phyloP scores from a whole-genome alignment of 1,284 basidiomycete genomes.

The Ganoderma boninense region DNA sequence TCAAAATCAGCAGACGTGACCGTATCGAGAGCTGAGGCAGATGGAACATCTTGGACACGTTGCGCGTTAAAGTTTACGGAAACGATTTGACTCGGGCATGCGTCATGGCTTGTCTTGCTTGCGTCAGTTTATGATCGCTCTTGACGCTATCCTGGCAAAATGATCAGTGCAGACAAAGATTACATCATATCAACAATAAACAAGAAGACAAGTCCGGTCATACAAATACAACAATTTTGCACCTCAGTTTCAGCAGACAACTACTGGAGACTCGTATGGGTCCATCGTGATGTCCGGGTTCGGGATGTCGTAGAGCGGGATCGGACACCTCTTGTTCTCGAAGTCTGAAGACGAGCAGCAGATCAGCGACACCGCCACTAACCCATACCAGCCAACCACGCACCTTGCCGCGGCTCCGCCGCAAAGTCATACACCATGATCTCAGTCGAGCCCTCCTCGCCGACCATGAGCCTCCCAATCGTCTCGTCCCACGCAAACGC shows the following conservation, averaged over 20 bases:
- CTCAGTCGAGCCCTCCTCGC: slow-evolving; percentile 33
- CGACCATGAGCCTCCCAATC: slow-evolving; percentile 50
- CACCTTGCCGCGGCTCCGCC: slow-evolving; percentile 38
- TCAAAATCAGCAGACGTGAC: too few relatives aligned
- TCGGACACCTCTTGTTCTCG: slow-evolving; percentile 3
- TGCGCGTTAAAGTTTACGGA: background rate
- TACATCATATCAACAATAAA: background rate
- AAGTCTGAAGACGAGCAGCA: background rate
- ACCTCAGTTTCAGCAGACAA: background rate
- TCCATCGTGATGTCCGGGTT: slow-evolving; percentile 8
- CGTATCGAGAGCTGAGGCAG: background rate
- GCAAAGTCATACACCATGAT: slow-evolving; percentile 51
- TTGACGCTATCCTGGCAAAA: background rate
- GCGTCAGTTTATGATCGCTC: background rate
- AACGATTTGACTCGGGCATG: background rate
- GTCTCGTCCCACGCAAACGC: slow-evolving; percentile 54
- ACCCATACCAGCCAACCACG: background rate
- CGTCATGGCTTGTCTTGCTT: background rate
- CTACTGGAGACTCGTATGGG: background rate
- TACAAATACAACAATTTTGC: background rate
- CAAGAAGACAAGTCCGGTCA: background rate
- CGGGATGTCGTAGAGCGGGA: slow-evolving; percentile 7
- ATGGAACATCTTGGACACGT: background rate
- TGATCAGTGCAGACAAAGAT: background rate
- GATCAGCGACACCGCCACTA: background rate